A percentile compares a stretch with the other conserved stretches of the same genome.
Evolutionary conservation across 495 filamentous ascomycete genomes (phyloP).

Genomic region (Neurospora sp.): DNA sequence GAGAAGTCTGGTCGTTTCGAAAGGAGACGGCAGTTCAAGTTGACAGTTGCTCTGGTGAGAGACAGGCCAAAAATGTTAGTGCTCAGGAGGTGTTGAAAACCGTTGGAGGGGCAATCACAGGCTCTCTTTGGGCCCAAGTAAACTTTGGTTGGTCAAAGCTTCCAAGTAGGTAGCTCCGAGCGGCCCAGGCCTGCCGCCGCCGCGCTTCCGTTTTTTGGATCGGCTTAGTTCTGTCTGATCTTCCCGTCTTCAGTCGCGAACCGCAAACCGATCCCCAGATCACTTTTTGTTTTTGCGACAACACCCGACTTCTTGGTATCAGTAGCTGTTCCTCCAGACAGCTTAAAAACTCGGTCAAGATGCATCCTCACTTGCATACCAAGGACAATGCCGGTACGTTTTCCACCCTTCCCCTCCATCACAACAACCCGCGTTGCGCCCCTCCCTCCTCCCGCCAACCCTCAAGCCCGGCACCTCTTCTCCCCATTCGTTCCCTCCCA

Average conservation of each 20-base stretch:
- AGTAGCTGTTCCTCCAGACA: not conserved
- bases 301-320: not conserved
- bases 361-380: conserved; percentile 96
- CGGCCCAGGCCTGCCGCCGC: not conserved
- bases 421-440: too few relatives aligned
- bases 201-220: not conserved
- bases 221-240: not conserved
- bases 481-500: too few relatives aligned
- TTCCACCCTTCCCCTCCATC: not conserved
- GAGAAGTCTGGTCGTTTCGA: not conserved
- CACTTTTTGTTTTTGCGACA: not conserved
- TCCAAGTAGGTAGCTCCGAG: not conserved
- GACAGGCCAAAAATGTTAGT: not conserved
- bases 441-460: too few relatives aligned
- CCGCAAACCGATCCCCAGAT: not conserved
- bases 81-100: not conserved
- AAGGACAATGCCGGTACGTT: conserved; percentile 72
- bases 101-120: not conserved
- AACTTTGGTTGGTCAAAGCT: conserved; percentile 16
- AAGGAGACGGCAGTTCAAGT: not conserved
- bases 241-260: not conserved
- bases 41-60: not conserved
- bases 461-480: too few relatives aligned
- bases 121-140: not conserved
- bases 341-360: conserved; percentile 32